Base-by-base conservation (phyloP, 2,329 filamentous ascomycete genomes). In the Aspergillus persii region DNA sequence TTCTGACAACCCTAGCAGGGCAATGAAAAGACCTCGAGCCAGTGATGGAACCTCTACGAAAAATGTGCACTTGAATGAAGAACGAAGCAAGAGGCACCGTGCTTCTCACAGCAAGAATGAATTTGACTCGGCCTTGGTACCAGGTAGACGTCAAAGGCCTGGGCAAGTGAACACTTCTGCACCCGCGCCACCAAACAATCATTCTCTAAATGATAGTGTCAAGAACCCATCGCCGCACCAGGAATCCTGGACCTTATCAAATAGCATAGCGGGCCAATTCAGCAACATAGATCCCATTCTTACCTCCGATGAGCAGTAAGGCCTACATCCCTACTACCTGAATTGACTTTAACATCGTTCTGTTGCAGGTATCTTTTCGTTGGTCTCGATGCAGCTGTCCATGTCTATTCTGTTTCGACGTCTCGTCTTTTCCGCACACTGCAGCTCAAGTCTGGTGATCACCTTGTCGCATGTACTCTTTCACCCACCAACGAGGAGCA, bases 361-460 rank as follows among this genome's bases (percentile, higher is more conserved):
- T 23, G 5, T 29, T 8, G 26, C 41, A 92, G 91, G 71, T 84
- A 89, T 75, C 73, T 97, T 44, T 87, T 97, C 58, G 74, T 96
- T 57, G 85, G 89, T 33, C 91, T 91, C 69, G 84, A 87, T 61
- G 88, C 85, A 30, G 88, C 89, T 8, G 81, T 97, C 56, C 89
- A 92, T 72, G 83, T 96, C 29, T 96, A 95, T 75, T 90, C 90
- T 1, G 86, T 91, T 31, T 81, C 85, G 63, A 92, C 92, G 56
- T 98, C 95, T 1, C 84, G 96, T 53, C 84, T 96, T 26, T 81
- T 91, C 50, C 87, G 91, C 65, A 86, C 87, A 57, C 88, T 97
- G 52, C 78, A 84, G 11, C 63, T 88, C 30, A 74, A 76, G n/a
- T 64, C 79, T 66, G 70, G 75, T 67, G 74, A 79, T 26, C 74